A percentile compares a stretch with the other conserved stretches of the same genome.
Evolutionary conservation across 345 rosid genomes (phyloP).

Genomic region (Luvunga scandens): DNA sequence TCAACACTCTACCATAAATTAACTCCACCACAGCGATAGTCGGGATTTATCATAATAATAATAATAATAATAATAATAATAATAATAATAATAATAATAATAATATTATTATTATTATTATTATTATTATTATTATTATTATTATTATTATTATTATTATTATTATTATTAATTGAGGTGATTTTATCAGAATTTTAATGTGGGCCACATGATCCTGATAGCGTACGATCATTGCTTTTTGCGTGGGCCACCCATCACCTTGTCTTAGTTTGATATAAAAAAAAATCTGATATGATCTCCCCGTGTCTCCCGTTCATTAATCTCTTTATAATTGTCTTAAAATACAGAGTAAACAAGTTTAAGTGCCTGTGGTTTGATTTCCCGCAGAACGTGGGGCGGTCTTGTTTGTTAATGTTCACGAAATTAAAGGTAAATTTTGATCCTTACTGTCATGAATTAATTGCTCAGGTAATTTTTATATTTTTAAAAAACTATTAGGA

Average conservation of each 20-base stretch:
- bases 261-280: slow-evolving; percentile 8
- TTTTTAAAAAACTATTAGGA: no score
- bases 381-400: not conserved
- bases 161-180: not conserved
- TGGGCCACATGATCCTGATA: slow-evolving; percentile 20
- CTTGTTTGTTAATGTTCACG: not conserved
- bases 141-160: no score
- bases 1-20: no score
- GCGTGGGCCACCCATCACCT: slow-evolving; percentile 27
- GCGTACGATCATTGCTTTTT: not conserved
- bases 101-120: no score
- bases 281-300: slow-evolving; percentile 5
- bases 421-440: no score
- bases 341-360: not conserved
- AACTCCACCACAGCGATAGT: no score
- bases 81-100: no score
- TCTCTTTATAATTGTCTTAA: not conserved
- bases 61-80: not conserved
- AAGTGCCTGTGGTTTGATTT: not conserved
- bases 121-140: no score
- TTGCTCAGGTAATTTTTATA: no score
- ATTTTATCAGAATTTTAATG: not conserved
- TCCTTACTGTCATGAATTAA: no score
- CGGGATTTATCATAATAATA: no score
- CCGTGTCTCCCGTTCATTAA: slow-evolving; percentile 7